Percentiles rank a stretch among this genome's conserved stretches.
Evolutionary conservation across 164 flowering plant genomes (phyloP).

Genomic region (Amborella trichopoda): DNA sequence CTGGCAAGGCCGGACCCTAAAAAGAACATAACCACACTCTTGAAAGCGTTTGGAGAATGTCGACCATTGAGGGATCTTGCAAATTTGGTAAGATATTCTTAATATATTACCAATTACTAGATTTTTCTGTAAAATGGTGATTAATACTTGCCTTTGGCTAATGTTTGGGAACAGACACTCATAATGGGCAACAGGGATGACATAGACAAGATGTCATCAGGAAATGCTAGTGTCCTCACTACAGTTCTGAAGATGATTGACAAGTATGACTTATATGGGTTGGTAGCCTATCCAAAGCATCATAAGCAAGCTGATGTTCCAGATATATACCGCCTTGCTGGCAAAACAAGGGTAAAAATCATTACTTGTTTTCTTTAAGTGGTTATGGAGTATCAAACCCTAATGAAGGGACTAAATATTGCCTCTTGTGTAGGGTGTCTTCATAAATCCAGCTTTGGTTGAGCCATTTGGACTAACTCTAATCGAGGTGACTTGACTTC

Average conservation of each 20-base stretch:
- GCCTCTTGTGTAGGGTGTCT: conserved; percentile 65
- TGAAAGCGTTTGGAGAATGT: conserved; percentile 94
- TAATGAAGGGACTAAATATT: conserved; percentile 3
- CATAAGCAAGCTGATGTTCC: conserved; percentile 93
- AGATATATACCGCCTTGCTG: conserved; percentile 88
- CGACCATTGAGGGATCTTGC: conserved; percentile 84
- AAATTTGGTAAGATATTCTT: conserved; percentile 55
- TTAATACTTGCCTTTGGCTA: background rate
- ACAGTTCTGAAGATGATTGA: conserved; percentile 81
- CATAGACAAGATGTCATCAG: conserved; percentile 78
- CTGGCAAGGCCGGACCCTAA: conserved; percentile 94
- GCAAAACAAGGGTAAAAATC: conserved; percentile 54
- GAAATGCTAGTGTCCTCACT: conserved; percentile 69
- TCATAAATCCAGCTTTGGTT: conserved; percentile 91
- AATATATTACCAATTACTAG: background rate
- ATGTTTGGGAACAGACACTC: conserved; percentile 42
- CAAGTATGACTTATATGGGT: conserved; percentile 89
- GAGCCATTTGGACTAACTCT: conserved; percentile 96
- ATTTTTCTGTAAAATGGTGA: no score
- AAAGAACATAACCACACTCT: conserved; percentile 80
- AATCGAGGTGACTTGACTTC: conserved; percentile 51
- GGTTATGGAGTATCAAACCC: background rate
- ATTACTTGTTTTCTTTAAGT: background rate
- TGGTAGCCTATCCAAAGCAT: conserved; percentile 93
- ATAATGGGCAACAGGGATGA: conserved; percentile 97